Evolutionary conservation across 805 yeast species (phyloP).

Genomic region (Torulaspora delbrueckii): DNA sequence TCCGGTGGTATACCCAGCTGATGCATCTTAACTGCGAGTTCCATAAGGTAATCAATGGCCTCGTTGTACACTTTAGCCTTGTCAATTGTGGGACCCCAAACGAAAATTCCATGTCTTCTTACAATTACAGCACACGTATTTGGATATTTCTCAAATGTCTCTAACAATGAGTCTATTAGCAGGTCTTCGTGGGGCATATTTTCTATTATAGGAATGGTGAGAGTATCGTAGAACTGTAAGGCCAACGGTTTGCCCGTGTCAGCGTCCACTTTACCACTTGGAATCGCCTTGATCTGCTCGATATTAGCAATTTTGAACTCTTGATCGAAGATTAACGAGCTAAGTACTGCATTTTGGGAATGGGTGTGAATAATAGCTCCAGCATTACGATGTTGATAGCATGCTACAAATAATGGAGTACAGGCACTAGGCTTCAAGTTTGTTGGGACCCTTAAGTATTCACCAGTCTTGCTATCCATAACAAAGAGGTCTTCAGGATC

Average conservation of each 20-base stretch:
- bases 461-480: slow-evolving; percentile 46
- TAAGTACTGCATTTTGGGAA: slow-evolving; percentile 82
- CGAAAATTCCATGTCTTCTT: slow-evolving; percentile 89
- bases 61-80: slow-evolving; percentile 92
- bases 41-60: slow-evolving; percentile 85
- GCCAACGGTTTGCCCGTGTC: slow-evolving; percentile 47
- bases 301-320: slow-evolving; percentile 74
- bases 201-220: slow-evolving; percentile 85
- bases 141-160: slow-evolving; percentile 67
- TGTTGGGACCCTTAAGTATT: slow-evolving; percentile 57
- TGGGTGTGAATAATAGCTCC: slow-evolving; percentile 96
- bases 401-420: slow-evolving; percentile 78
- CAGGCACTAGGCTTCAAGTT: slow-evolving; percentile 86
- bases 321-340: slow-evolving; percentile 60
- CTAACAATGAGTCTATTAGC: slow-evolving; percentile 57
- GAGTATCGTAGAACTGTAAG: slow-evolving; percentile 64
- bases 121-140: slow-evolving; percentile 81
- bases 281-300: slow-evolving; percentile 92
- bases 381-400: slow-evolving; percentile 62
- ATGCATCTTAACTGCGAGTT: slow-evolving; percentile 78
- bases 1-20: slow-evolving; percentile 57
- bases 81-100: slow-evolving; percentile 93
- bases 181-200: slow-evolving; percentile 88
- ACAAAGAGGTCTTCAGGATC: slow-evolving; percentile 78
- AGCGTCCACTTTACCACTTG: slow-evolving; percentile 51